Evolutionary conservation across 2,329 filamentous ascomycete genomes (phyloP), one percentile per base, ranked within the genome.

Genomic region (Thelonectria rubi): DNA sequence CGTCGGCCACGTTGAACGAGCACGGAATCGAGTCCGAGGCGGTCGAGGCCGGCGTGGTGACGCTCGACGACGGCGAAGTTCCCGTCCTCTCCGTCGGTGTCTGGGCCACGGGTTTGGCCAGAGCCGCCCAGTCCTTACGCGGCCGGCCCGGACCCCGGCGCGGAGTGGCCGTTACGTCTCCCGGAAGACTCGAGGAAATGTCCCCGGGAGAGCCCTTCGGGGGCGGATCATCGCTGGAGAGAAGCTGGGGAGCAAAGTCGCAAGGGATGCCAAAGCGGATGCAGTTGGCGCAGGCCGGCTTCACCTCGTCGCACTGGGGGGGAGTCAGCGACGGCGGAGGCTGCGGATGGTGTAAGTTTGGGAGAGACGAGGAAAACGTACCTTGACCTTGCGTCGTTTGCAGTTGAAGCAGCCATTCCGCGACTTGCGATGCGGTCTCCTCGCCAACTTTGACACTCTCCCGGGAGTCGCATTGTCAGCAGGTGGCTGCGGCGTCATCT

Each of bases 301-400:
- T 74, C 37, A 72, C 69, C 64, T 75, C 73, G 61, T 74, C 71
- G 48, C 73, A 75, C 73, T 75, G 46, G 20, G 15, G 24, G 20
- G 10, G 26, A 30, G 26, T 30, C 26, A 30, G 26, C 26, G 26
- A 30, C 26, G 26, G 26, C 26, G 26, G 26, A 30, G 26, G 26
- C 8, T 8, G 26, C 26, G 26, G 26, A 32, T 24, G 52, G 49
- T 47, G 18, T 47, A 20, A 24, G 55, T 42, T 24, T 15, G 11
- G 11, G 7, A 17, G 30, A 45, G 18, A 51, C 17, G 11, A 26
- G 20, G 55, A 43, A 24, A 34, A 62, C 65, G 46, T 50, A 72
- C 73, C 67, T 75, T 75, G 51, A 75, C 71, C 62, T 75, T 75
- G 26, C 73, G 63, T 48, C 70, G 66, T 24, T 75, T 75, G 54